These are phyloP conservation scores for Phytophthora cactorum DNA, from an alignment of 352 stramenopile genomes.

Conservation along the genomic window DNA sequence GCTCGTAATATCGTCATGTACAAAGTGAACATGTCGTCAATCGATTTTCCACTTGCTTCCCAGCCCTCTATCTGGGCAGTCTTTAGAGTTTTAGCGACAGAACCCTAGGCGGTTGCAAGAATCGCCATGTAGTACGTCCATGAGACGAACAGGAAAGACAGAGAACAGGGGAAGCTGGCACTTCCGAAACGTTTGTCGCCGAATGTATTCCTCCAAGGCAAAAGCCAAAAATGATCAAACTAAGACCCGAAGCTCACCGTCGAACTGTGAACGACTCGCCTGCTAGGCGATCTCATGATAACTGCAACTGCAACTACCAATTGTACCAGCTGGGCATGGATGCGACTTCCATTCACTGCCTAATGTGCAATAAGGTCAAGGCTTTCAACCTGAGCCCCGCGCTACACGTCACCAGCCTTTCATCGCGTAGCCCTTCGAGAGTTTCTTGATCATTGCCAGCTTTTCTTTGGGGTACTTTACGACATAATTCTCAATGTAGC, in stretches of 20 bases:
- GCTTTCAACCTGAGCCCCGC: not conserved
- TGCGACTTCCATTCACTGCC: not conserved
- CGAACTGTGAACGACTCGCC: constrained; percentile 12
- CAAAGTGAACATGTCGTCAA: too few relatives aligned
- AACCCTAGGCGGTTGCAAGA: too few relatives aligned
- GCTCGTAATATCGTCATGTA: too few relatives aligned
- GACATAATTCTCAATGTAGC: too few relatives aligned
- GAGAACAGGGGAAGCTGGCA: not conserved
- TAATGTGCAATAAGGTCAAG: not conserved
- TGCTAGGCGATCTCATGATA: not conserved
- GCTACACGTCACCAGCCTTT: not conserved
- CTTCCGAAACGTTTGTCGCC: not conserved
- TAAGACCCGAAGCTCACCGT: not conserved
- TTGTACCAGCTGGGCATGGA: not conserved
- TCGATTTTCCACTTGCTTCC: too few relatives aligned
- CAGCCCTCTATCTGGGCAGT: too few relatives aligned
- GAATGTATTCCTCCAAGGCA: not conserved
- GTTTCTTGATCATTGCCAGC: too few relatives aligned
- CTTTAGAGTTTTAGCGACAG: too few relatives aligned
- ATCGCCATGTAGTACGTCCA: not conserved
- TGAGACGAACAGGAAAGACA: not conserved
- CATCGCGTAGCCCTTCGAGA: too few relatives aligned
- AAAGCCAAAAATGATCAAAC: not conserved
- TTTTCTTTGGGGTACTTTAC: too few relatives aligned
- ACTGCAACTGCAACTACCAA: constrained; percentile 1